Conservation (phyloP, 768 basidiomycete species). For the Trametes cinnabarina region DNA sequence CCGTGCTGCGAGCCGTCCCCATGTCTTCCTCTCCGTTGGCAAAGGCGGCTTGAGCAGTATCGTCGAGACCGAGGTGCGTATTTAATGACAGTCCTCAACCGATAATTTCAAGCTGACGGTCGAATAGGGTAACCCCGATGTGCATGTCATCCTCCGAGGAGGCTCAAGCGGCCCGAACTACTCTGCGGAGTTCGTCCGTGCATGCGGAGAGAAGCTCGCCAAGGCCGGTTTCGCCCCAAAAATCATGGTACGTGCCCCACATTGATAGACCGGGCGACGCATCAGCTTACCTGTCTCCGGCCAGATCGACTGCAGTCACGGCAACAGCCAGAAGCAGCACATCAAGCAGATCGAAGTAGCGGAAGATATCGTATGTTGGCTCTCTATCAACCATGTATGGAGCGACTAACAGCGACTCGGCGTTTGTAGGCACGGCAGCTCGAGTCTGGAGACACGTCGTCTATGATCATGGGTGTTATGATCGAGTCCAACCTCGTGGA, state of each 20-base stretch:
- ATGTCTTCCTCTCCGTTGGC: conserved; percentile 95
- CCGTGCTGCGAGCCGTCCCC: conserved; percentile 83
- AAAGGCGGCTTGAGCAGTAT: conserved; percentile 95
- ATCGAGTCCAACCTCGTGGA: conserved; percentile 89
- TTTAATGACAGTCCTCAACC: neutral
- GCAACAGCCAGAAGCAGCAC: conserved; percentile 92
- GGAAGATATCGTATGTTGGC: conserved; percentile 72
- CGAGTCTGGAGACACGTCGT: conserved; percentile 65
- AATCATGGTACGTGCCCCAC: conserved; percentile 68
- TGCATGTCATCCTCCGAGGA: conserved; percentile 93
- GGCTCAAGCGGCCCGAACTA: conserved; percentile 90
- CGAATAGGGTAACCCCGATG: conserved; percentile 79
- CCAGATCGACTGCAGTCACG: conserved; percentile 95
- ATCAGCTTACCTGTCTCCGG: conserved; percentile 1
- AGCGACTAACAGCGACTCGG: neutral
- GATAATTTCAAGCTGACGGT: neutral
- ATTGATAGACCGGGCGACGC: neutral
- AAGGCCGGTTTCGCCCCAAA: conserved; percentile 79
- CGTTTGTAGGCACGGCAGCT: conserved; percentile 64
- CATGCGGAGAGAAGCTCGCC: conserved; percentile 66
- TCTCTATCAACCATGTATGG: conserved; percentile 1
- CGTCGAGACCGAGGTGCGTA: conserved; percentile 82
- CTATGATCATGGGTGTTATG: conserved; percentile 90
- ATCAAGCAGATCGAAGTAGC: conserved; percentile 85
- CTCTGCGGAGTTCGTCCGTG: conserved; percentile 71